A percentile compares a stretch with the other conserved stretches of the same genome.
Conservation (phyloP, 2,329 filamentous ascomycete genomes). For the Dothiorella sarmentorum region DNA sequence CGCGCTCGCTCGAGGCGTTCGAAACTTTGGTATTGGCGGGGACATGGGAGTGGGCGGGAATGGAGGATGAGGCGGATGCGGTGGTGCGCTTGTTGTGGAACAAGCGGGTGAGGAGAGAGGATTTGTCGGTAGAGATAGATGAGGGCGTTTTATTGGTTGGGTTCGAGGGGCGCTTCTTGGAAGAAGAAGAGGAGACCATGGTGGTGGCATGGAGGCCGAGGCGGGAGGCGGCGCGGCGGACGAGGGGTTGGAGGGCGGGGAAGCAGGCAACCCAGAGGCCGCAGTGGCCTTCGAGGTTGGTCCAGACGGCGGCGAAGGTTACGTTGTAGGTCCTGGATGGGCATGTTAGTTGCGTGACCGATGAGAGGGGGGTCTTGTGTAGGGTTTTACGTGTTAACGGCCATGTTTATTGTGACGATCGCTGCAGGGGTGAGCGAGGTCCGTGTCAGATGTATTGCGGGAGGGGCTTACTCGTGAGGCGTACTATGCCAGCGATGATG, state of each 20-base stretch:
- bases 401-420: slow-evolving; percentile 32
- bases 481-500: slow-evolving; percentile 38
- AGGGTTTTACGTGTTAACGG: slow-evolving; percentile 19
- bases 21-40: too few relatives aligned
- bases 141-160: not conserved
- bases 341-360: not conserved
- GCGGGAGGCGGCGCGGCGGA: slow-evolving; percentile 30
- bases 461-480: slow-evolving; percentile 29
- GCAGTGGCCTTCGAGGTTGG: slow-evolving; percentile 42
- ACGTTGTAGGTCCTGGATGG: slow-evolving; percentile 34
- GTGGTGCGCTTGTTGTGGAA: too few relatives aligned
- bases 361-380: not conserved
- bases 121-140: not conserved
- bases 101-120: not conserved
- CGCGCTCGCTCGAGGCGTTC: too few relatives aligned
- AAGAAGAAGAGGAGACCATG: too few relatives aligned
- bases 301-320: slow-evolving; percentile 38
- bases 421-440: not conserved
- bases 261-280: slow-evolving; percentile 46
- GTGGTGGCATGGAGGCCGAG: slow-evolving; percentile 24
- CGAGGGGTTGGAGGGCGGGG: slow-evolving; percentile 40
- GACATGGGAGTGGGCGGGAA: too few relatives aligned
- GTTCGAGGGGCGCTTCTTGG: not conserved
- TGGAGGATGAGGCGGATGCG: too few relatives aligned
- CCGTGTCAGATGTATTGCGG: too few relatives aligned